Evolutionary conservation across 805 yeast species (phyloP), one percentile per base, ranked within the genome.

Genomic region (Spathaspora sp.): DNA sequence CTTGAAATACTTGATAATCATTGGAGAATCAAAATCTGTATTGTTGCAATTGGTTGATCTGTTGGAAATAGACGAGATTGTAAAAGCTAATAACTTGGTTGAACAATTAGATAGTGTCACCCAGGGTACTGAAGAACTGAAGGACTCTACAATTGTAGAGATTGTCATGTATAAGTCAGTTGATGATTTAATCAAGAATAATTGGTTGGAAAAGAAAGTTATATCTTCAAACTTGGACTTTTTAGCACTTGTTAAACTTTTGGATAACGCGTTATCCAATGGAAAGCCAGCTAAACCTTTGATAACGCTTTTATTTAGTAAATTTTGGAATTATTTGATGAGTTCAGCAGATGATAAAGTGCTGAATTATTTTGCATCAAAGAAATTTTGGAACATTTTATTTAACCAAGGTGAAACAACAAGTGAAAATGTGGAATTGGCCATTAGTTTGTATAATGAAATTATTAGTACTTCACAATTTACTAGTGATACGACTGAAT

Each of bases 21-120:
- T 79, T 18, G 96, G 96, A 9, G 96, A 89, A 62, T 76, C 85
- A 6, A 50, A 64, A 50, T 55, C 49, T 1, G 61, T 67, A 2
- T 46, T 71, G 6, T n/a, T 49, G 3, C 48, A 50, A 8, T 52
- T 66, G 7, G 47, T 60, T 2, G 20, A 54, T 12, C 48, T 32
- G 1, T 48, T 23, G 7, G 45, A 39, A 23, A 20, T 31, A 5
- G 47, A 29, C 9, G 16, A 17, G 7, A 19, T 38, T 6, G 12
- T 35, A 19, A 43, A 46, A 7, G 16, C 4, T 1, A 23, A 8
- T 1, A 17, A 20, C 6, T 31, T 45, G 11, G 20, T 19, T 14
- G 5, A 19, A 26, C n/a, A 39, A 9, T 42, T 52, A 16, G 51
- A 47, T 1, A 47, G 49, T 14, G 26, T 11, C 2, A 44, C 57